phyloP scores from a whole-genome alignment of 192 early-diverging fungal genomes.

The Radiomyces spectabilis region DNA sequence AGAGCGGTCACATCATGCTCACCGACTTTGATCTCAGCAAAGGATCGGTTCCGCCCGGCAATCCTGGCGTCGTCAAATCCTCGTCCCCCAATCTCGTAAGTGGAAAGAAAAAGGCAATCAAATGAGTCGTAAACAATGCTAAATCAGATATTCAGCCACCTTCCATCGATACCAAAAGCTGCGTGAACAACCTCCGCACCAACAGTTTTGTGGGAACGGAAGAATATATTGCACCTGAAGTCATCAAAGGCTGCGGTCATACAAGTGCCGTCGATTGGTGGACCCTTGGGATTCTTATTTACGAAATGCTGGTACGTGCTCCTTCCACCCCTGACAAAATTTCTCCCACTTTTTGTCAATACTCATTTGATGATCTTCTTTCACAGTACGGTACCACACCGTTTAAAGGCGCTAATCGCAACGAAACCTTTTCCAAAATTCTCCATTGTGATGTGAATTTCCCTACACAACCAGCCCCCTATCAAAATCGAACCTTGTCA shows the following conservation, averaged over 20 bases:
- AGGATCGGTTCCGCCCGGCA: constrained; percentile 76
- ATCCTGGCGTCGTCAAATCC: constrained; percentile 61
- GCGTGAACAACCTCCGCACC: constrained; percentile 82
- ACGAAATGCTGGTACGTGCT: constrained; percentile 82
- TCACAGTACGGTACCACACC: constrained; percentile 82
- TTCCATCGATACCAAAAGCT: constrained; percentile 82
- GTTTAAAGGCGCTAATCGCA: constrained; percentile 89
- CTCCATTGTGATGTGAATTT: constrained; percentile 78
- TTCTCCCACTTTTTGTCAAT: neutral
- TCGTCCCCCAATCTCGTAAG: constrained; percentile 50
- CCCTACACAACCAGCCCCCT: constrained; percentile 29
- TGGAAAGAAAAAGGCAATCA: neutral
- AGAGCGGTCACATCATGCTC: constrained; percentile 97
- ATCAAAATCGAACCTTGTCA: constrained; percentile 9
- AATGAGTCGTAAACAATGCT: neutral
- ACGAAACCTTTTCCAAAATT: constrained; percentile 86
- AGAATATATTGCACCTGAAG: constrained; percentile 99
- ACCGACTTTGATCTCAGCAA: constrained; percentile 99
- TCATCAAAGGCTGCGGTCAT: constrained; percentile 93
- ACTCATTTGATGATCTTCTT: constrained; percentile 9
- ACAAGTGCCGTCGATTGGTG: constrained; percentile 97
- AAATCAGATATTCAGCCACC: constrained; percentile 36
- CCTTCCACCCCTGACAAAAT: neutral
- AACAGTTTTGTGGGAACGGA: constrained; percentile 99
- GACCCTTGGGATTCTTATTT: constrained; percentile 97